A percentile compares a stretch with the other conserved stretches of the same genome.
phyloP scores from a whole-genome alignment of 1,284 basidiomycete species.

The Trichosporon inkin region DNA sequence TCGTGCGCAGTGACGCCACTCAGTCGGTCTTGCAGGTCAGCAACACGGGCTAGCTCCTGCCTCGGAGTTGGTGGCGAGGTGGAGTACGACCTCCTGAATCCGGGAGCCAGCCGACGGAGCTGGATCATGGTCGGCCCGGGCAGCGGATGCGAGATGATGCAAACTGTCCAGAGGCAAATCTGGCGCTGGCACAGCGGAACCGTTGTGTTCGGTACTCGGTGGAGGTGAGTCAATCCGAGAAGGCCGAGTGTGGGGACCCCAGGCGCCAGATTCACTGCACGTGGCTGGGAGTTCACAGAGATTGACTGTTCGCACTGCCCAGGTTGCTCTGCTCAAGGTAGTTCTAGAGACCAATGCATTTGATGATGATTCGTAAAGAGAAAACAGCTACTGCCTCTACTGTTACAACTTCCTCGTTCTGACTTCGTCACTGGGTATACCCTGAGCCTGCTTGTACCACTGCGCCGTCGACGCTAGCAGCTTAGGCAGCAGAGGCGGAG shows the following conservation, averaged over 20 bases:
- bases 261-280: too few relatives aligned
- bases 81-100: background rate
- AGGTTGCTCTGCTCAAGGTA: too few relatives aligned
- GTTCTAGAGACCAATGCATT: background rate
- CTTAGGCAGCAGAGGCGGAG: slow-evolving; percentile 2
- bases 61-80: background rate
- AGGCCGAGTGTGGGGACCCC: too few relatives aligned
- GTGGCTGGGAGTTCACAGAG: too few relatives aligned
- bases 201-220: too few relatives aligned
- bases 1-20: background rate
- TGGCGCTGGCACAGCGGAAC: background rate
- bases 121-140: background rate
- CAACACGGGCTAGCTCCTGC: background rate
- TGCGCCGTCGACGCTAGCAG: background rate
- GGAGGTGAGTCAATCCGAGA: too few relatives aligned
- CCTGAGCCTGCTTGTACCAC: background rate
- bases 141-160: background rate
- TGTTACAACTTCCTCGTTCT: background rate
- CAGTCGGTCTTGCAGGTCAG: background rate
- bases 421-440: background rate
- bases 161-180: background rate
- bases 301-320: too few relatives aligned
- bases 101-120: background rate
- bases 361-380: slow-evolving; percentile 3
- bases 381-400: slow-evolving; percentile 1